Percentiles rank a stretch among this genome's conserved stretches.
Evolutionary conservation across 179 eudicot species (phyloP).

Genomic region (Beta lomatogona): DNA sequence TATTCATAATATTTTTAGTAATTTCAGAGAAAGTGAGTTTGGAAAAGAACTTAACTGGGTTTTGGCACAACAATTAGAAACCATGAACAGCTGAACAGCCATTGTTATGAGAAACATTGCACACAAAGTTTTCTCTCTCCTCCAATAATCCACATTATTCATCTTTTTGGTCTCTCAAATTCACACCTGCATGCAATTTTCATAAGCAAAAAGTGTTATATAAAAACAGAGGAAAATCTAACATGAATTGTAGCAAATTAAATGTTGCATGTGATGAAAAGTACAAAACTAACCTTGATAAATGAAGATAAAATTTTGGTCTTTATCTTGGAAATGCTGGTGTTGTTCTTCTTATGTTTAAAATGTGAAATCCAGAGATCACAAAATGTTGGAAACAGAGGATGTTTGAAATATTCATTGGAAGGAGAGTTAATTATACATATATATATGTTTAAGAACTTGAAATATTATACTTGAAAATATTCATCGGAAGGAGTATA

Average conservation of each 20-base stretch:
- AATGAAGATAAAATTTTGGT: not conserved
- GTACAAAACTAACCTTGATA: not conserved
- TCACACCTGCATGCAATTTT: slow-evolving; percentile 4
- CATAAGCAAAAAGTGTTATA: no score
- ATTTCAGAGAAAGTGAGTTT: not conserved
- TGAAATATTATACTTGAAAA: not conserved
- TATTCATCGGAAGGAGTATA: no score
- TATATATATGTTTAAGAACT: not conserved
- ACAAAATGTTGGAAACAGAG: not conserved
- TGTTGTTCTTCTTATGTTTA: not conserved
- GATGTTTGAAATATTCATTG: not conserved
- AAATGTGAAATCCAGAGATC: not conserved
- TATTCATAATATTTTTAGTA: no score
- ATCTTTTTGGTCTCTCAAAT: not conserved
- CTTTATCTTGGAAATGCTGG: no score
- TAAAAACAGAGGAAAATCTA: not conserved
- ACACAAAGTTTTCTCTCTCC: not conserved
- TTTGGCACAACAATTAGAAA: not conserved
- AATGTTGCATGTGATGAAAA: not conserved
- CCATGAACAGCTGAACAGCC: slow-evolving; percentile 20
- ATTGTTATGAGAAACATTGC: slow-evolving; percentile 5
- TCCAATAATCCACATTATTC: slow-evolving; percentile 12
- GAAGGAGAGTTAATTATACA: not conserved
- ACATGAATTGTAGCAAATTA: not conserved
- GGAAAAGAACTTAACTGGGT: slow-evolving; percentile 28